These are phyloP conservation scores for Pulveroboletus sp. DNA, from an alignment of 768 basidiomycete species.

Conservation along the genomic window DNA sequence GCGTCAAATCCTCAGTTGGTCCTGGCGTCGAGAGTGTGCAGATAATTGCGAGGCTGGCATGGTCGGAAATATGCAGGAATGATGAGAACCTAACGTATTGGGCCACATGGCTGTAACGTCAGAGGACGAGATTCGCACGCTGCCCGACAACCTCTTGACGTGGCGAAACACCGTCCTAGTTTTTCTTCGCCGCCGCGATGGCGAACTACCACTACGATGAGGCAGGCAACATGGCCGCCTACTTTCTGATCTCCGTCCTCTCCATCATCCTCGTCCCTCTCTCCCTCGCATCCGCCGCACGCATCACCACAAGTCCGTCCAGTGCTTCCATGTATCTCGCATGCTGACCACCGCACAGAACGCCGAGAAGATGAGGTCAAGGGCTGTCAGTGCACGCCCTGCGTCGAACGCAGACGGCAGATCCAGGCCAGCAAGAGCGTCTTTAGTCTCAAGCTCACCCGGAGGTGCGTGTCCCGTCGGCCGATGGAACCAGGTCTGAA, in stretches of 20 bases:
- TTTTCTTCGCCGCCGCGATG: slow-evolving; percentile 38
- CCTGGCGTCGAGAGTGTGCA: too few relatives aligned
- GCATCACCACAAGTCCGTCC: slow-evolving; percentile 41
- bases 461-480: slow-evolving; percentile 39
- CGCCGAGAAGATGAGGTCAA: slow-evolving; percentile 28
- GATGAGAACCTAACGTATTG: too few relatives aligned
- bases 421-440: slow-evolving; percentile 41
- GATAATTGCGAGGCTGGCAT: too few relatives aligned
- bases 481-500: too few relatives aligned
- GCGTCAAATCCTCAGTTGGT: too few relatives aligned
- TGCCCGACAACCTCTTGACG: too few relatives aligned
- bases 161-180: too few relatives aligned
- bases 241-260: slow-evolving; percentile 89
- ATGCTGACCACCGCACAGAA: slow-evolving; percentile 27
- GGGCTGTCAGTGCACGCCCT: slow-evolving; percentile 62
- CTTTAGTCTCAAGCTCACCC: slow-evolving; percentile 46
- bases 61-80: too few relatives aligned
- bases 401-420: slow-evolving; percentile 50
- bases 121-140: too few relatives aligned
- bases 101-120: too few relatives aligned
- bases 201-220: slow-evolving; percentile 85
- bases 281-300: slow-evolving; percentile 51
- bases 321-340: not conserved
- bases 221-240: slow-evolving; percentile 80
- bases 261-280: slow-evolving; percentile 78